phyloP scores from a whole-genome alignment of 2,329 filamentous ascomycete genomes.

The Fusarium sp. region DNA sequence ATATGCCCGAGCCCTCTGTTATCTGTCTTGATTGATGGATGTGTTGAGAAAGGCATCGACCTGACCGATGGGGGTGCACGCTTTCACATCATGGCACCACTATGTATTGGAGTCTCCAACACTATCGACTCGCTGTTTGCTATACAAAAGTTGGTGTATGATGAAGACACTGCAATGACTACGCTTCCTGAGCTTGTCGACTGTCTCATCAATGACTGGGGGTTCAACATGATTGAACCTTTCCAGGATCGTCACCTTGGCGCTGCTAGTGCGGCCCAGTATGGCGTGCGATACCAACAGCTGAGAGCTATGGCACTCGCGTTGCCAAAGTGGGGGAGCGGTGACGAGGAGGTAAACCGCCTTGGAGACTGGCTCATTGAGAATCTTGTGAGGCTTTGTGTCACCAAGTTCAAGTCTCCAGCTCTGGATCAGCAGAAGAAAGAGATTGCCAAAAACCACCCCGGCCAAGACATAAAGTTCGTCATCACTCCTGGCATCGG shows the following conservation, averaged over 20 bases:
- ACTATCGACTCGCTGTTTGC: neutral
- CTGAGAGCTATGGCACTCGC: neutral
- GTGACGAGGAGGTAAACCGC: neutral
- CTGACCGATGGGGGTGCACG: neutral
- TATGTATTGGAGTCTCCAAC: neutral
- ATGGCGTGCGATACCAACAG: neutral
- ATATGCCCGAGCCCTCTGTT: neutral
- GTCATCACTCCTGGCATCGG: neutral
- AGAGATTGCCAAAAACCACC: accelerated
- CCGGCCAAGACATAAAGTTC: neutral
- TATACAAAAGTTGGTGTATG: neutral
- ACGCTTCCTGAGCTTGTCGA: neutral
- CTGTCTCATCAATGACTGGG: neutral
- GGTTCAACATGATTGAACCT: neutral
- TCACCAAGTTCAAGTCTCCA: neutral
- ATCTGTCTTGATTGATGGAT: neutral
- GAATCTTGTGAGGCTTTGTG: neutral
- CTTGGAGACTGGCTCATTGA: neutral
- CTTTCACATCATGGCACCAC: neutral
- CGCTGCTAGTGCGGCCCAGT: neutral
- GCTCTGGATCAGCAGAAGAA: neutral
- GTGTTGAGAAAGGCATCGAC: neutral
- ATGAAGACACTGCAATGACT: neutral
- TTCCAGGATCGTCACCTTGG: neutral
- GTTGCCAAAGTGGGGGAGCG: neutral